phyloP scores from a whole-genome alignment of 148 eudicot genomes.

The Tetragonia tetragonoides region DNA sequence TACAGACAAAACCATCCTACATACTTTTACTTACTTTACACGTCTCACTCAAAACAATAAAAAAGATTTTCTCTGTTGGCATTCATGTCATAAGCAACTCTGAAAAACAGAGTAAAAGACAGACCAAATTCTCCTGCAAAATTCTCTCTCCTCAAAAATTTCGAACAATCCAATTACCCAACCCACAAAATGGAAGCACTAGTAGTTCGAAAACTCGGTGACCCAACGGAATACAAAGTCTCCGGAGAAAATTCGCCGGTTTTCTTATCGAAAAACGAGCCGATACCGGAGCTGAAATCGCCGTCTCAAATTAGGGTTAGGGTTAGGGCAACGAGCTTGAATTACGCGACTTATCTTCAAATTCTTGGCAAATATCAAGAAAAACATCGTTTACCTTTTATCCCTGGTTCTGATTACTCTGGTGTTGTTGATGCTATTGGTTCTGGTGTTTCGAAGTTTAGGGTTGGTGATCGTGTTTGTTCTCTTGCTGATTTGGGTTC shows the following conservation, averaged over 20 bases:
- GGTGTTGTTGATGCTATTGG: constrained; percentile 68
- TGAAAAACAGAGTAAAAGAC: too few species aligned
- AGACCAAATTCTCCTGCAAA: not conserved
- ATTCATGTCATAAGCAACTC: too few species aligned
- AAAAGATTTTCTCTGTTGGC: too few species aligned
- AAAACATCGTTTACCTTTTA: constrained; percentile 63
- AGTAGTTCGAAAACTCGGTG: constrained; percentile 66
- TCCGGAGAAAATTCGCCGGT: constrained; percentile 44
- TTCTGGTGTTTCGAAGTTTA: constrained; percentile 44
- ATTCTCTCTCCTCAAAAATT: not conserved
- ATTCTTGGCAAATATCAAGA: constrained; percentile 89
- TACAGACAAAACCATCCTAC: too few species aligned
- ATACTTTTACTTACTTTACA: too few species aligned
- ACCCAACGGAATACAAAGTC: constrained; percentile 50
- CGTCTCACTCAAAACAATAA: too few species aligned
- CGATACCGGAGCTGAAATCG: constrained; percentile 55
- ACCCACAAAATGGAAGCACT: constrained; percentile 69
- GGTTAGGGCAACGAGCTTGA: constrained; percentile 76
- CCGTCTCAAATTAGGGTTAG: constrained; percentile 55
- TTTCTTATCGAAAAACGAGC: constrained; percentile 36
- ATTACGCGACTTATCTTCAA: constrained; percentile 84
- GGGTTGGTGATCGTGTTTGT: constrained; percentile 74
- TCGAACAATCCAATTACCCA: not conserved
- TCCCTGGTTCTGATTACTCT: constrained; percentile 87
- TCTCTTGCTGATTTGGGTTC: constrained; percentile 57